Evolutionary conservation across 2,329 filamentous ascomycete species (phyloP).

Genomic region (Penicillium nordicum): DNA sequence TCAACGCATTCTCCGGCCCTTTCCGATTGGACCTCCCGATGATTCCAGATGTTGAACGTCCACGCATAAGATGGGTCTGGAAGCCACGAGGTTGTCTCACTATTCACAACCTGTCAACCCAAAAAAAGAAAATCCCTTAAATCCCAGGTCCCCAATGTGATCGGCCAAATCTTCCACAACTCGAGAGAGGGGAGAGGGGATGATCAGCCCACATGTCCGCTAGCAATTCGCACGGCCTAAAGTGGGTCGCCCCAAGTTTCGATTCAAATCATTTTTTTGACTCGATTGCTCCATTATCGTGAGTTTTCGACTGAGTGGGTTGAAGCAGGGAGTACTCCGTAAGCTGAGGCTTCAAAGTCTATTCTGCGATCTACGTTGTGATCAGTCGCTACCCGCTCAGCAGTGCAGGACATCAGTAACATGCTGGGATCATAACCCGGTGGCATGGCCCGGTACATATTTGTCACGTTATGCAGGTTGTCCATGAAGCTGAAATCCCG

Average conservation of each 20-base stretch:
- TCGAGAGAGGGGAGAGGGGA: slow-evolving; percentile 59
- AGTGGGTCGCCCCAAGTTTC: slow-evolving; percentile 74
- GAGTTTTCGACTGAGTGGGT: slow-evolving; percentile 59
- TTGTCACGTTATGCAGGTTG: not conserved
- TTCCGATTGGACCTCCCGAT: slow-evolving; percentile 58
- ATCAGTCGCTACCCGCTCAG: not conserved
- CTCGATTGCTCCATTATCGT: slow-evolving; percentile 54
- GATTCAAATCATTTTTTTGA: slow-evolving; percentile 54
- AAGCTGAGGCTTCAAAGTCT: slow-evolving; percentile 1
- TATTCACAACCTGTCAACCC: slow-evolving; percentile 75
- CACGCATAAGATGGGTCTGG: slow-evolving; percentile 78
- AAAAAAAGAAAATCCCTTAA: slow-evolving; percentile 32
- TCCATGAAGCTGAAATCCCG: not conserved
- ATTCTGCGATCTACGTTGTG: slow-evolving; percentile 10
- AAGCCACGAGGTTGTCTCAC: slow-evolving; percentile 64
- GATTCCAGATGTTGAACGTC: slow-evolving; percentile 73
- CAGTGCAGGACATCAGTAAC: not conserved
- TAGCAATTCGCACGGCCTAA: slow-evolving; percentile 65
- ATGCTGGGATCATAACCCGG: not conserved
- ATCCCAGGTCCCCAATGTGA: slow-evolving; percentile 70
- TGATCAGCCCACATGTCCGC: slow-evolving; percentile 53
- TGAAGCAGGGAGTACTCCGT: not conserved
- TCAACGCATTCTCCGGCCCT: slow-evolving; percentile 29
- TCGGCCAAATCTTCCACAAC: slow-evolving; percentile 73
- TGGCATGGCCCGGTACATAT: not conserved